phyloP scores from a whole-genome alignment of 345 rosid species.

The Citrus trifoliata region DNA sequence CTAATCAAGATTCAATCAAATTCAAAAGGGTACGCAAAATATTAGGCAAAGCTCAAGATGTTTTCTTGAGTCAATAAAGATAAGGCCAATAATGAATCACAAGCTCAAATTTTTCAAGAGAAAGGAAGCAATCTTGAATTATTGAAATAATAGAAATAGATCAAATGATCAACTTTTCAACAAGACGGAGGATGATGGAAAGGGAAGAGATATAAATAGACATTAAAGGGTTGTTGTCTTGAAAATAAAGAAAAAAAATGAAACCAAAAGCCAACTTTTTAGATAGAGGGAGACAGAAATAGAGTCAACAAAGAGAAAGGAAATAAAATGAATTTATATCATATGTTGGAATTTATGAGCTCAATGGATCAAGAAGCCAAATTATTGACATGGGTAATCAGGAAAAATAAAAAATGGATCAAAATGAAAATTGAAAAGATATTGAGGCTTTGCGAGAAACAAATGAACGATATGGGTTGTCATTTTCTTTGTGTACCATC shows the following conservation, averaged over 20 bases:
- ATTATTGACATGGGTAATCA: not conserved
- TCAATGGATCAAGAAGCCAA: conserved; percentile 20
- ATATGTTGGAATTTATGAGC: conserved; percentile 18
- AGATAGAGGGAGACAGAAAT: conserved; percentile 3
- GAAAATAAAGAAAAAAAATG: conserved; percentile 13
- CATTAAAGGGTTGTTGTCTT: conserved; percentile 9
- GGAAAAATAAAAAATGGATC: conserved; percentile 14
- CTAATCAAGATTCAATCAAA: not conserved
- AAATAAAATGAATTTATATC: conserved; percentile 19
- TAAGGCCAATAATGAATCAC: conserved; percentile 9
- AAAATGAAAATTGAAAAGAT: conserved; percentile 8
- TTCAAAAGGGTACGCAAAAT: conserved; percentile 8
- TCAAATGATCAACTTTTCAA: conserved; percentile 7
- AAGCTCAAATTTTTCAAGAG: conserved; percentile 8
- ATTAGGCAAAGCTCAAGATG: conserved; percentile 13
- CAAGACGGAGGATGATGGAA: not conserved
- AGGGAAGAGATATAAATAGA: not conserved
- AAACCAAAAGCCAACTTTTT: conserved; percentile 3
- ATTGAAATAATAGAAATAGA: not conserved
- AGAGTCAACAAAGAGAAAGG: conserved; percentile 20
- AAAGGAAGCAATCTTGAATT: not conserved
- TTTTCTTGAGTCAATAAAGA: not conserved
- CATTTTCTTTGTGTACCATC: conserved; percentile 12
- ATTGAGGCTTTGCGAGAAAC: not conserved
- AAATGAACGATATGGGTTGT: conserved; percentile 23